phyloP scores from a whole-genome alignment of 106 monocot genomes.

The Gastrodia elata region DNA sequence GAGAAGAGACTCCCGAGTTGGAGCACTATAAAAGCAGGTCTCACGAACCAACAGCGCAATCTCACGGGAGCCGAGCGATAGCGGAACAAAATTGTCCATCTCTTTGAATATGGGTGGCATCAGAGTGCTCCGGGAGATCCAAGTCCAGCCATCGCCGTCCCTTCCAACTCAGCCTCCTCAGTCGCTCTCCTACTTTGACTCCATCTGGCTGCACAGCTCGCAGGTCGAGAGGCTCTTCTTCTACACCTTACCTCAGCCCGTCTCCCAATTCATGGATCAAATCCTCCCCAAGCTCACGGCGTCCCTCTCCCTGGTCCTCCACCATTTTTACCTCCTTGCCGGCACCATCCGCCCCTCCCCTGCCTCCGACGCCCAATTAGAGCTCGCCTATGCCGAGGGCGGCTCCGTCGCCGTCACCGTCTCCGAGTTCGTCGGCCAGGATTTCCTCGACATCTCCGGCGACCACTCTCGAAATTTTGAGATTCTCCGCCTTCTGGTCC shows the following conservation, averaged over 20 bases:
- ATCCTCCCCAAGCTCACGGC: slow-evolving; percentile 26
- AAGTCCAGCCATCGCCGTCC: neutral
- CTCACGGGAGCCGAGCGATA: too few relatives aligned
- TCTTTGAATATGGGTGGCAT: neutral
- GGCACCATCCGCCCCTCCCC: slow-evolving; percentile 13
- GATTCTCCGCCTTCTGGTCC: slow-evolving; percentile 13
- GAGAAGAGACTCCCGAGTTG: too few relatives aligned
- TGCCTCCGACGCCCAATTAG: slow-evolving; percentile 8
- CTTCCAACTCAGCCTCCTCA: slow-evolving; percentile 7
- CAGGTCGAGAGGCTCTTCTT: slow-evolving; percentile 52
- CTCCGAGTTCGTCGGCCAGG: slow-evolving; percentile 15
- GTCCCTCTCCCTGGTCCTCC: slow-evolving; percentile 54
- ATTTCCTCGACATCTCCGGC: slow-evolving; percentile 14
- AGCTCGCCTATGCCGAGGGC: slow-evolving; percentile 24
- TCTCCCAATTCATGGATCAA: slow-evolving; percentile 15
- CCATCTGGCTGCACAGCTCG: slow-evolving; percentile 7
- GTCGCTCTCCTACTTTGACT: slow-evolving; percentile 33
- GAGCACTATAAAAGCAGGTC: too few relatives aligned
- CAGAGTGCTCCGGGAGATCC: neutral
- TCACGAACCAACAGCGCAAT: too few relatives aligned
- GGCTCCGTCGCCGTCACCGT: slow-evolving; percentile 22
- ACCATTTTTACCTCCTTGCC: slow-evolving; percentile 30
- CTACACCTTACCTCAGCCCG: slow-evolving; percentile 23
- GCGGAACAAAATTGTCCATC: too few relatives aligned
- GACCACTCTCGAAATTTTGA: slow-evolving; percentile 7